Base-by-base conservation (phyloP, 1,284 basidiomycete species). In the Ceratobasidium sp. region DNA sequence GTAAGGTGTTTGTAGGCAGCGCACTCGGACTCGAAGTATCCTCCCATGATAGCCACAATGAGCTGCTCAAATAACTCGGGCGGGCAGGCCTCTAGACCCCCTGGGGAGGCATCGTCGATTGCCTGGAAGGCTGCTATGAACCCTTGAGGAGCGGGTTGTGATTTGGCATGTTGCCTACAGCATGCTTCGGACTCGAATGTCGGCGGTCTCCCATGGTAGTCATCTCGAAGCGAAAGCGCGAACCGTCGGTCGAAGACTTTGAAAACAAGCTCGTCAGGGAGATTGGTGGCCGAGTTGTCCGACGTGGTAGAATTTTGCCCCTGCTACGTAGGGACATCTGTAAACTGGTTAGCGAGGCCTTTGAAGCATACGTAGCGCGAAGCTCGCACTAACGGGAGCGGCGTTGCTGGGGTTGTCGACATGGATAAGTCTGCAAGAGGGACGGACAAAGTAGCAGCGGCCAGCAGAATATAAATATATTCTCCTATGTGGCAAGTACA, bases 191-290 rank as follows among this genome's bases (percentile, higher is more conserved):
- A 65, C n/a, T 51, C 48, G 48, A 53, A 53, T 0, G 63, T 65
- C 3, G 46, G 4, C 1, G 63, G 63, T 8, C 19, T 29, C 16
- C 7, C 27, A 4, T 51, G 13, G 14, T 51, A 31, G 16, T 19
- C 9, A 19, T 37, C 29, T 13, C 63, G 63, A 9, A 53, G 48
- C 13, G 3, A 4, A 1, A 9, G 29, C 16, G 63, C 27, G 37
- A 65, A 65, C 14, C 63, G 46, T 14, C 63, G 46, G 29, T 65
- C 63, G 13, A 34, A 65, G 19, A 65, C 63, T 34, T 65, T 65
- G 5, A 65, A 22, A 4, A 65, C 22, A 2, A 53, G 16, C 46
- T 51, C 31, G 16, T 8, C 7, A 1, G 63, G 63, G 31, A 37
- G 63, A 1, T 34, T 24, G 24, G 41, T n/a, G 22, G 4, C 24